Conservation (phyloP, 352 stramenopile species). For the Phytopythium ostracodes region DNA sequence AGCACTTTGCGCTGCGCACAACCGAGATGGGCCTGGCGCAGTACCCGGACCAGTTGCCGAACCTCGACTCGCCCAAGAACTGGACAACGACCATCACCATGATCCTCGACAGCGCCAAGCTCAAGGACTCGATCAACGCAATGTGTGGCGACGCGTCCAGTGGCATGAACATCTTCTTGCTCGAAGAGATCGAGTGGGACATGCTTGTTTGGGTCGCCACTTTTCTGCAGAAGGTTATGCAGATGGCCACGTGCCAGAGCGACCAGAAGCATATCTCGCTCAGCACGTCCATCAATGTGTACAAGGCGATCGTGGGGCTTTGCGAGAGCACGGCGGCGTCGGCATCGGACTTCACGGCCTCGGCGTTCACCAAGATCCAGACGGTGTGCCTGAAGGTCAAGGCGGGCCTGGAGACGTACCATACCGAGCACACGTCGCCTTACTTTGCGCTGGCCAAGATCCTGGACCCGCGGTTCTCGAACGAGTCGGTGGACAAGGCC, state of each 20-base stretch:
- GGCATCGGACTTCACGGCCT: constrained; percentile 50
- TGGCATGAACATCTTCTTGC: constrained; percentile 69
- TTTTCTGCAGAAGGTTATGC: constrained; percentile 75
- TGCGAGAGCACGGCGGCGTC: constrained; percentile 68
- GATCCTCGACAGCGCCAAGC: constrained; percentile 74
- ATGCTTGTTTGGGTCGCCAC: constrained; percentile 65
- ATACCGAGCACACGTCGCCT: constrained; percentile 58
- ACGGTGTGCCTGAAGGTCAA: constrained; percentile 76
- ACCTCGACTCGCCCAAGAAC: constrained; percentile 64
- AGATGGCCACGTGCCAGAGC: constrained; percentile 75
- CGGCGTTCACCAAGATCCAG: constrained; percentile 59
- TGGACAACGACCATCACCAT: constrained; percentile 69
- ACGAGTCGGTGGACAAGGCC: constrained; percentile 72
- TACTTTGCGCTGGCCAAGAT: constrained; percentile 79
- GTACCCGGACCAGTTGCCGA: constrained; percentile 57
- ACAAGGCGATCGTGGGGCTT: constrained; percentile 72
- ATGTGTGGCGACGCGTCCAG: constrained; percentile 61
- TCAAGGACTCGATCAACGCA: constrained; percentile 71
- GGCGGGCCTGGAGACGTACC: constrained; percentile 58
- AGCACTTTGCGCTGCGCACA: constrained; percentile 67
- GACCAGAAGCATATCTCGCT: constrained; percentile 76
- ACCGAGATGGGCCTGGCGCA: constrained; percentile 57
- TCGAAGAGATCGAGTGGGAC: constrained; percentile 80
- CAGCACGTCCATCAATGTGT: constrained; percentile 78
- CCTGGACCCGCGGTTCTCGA: constrained; percentile 73